Evolutionary conservation across 75 land plant species (phyloP).

Genomic region (Pinus tabuliformis): DNA sequence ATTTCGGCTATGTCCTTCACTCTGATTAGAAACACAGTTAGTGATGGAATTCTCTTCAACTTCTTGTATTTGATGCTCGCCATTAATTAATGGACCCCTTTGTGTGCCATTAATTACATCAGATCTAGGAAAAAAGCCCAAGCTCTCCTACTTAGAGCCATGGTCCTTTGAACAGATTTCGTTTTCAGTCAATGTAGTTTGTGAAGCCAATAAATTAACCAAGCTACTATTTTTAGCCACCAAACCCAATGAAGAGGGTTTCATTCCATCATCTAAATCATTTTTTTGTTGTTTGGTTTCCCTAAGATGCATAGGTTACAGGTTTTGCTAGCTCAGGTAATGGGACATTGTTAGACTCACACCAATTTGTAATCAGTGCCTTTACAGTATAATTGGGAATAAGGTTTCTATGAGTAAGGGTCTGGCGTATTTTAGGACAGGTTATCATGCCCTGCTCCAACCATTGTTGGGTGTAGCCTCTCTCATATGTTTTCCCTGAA

Average conservation of each 20-base stretch:
- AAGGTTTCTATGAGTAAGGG: constrained; percentile 34
- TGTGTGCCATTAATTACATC: not conserved
- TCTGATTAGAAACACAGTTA: constrained; percentile 10
- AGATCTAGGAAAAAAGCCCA: too few species aligned
- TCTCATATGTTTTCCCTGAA: constrained; percentile 55
- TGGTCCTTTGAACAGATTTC: not conserved
- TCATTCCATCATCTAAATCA: not conserved
- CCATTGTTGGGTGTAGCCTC: constrained; percentile 49
- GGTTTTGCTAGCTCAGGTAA: constrained; percentile 37
- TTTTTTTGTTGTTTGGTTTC: not conserved
- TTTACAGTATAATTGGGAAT: constrained; percentile 60
- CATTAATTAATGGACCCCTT: constrained; percentile 1
- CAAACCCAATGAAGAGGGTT: not conserved
- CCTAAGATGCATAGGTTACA: not conserved
- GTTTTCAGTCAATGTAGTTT: not conserved
- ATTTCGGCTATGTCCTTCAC: constrained; percentile 30
- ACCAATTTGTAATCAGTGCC: constrained; percentile 51
- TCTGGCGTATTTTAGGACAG: constrained; percentile 45
- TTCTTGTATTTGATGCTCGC: constrained; percentile 1
- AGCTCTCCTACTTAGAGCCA: constrained; percentile 2
- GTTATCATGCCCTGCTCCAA: constrained; percentile 43
- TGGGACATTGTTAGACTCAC: constrained; percentile 39
- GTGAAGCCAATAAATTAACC: not conserved
- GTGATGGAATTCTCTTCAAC: not conserved
- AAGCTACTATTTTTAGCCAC: not conserved